Conservation (phyloP, 805 yeast species). For the Starmerella apicola region DNA sequence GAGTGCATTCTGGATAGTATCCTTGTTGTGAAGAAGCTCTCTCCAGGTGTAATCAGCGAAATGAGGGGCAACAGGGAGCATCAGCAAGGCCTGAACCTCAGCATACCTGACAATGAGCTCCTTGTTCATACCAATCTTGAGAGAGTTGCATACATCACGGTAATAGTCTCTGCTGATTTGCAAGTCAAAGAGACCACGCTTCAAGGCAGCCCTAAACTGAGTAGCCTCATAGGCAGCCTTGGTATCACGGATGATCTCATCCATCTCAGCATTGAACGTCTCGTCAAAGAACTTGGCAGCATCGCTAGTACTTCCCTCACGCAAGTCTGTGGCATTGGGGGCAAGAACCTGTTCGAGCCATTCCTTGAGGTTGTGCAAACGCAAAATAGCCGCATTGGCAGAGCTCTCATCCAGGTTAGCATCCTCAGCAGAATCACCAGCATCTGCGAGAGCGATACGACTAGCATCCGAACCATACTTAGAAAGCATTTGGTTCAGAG, state of each 20-base stretch:
- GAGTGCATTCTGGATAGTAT: slow-evolving; percentile 55
- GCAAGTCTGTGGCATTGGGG: slow-evolving; percentile 38
- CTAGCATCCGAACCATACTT: slow-evolving; percentile 97
- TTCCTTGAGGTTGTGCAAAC: slow-evolving; percentile 82
- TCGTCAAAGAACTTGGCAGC: slow-evolving; percentile 57
- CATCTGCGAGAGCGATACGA: slow-evolving; percentile 95
- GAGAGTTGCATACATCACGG: slow-evolving; percentile 56
- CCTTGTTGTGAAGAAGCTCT: slow-evolving; percentile 57
- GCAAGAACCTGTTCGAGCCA: slow-evolving; percentile 76
- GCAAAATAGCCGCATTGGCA: slow-evolving; percentile 93
- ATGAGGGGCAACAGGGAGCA: slow-evolving; percentile 93
- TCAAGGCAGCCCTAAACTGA: slow-evolving; percentile 77
- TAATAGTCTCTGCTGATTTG: slow-evolving; percentile 93
- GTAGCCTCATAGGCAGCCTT: slow-evolving; percentile 58
- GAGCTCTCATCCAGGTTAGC: slow-evolving; percentile 94
- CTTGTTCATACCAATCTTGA: slow-evolving; percentile 52
- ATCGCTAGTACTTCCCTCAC: slow-evolving; percentile 32
- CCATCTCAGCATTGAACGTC: slow-evolving; percentile 92
- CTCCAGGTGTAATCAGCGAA: slow-evolving; percentile 82
- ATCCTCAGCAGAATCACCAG: slow-evolving; percentile 95
- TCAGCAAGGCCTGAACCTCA: slow-evolving; percentile 69
- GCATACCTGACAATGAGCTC: slow-evolving; percentile 73
- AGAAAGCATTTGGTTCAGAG: slow-evolving; percentile 66
- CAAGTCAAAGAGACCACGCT: slow-evolving; percentile 83
- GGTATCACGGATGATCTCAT: slow-evolving; percentile 61